Percentiles rank a stretch among this genome's conserved stretches.
phyloP scores from a whole-genome alignment of 345 rosid species.

The Eucalyptus regnans region DNA sequence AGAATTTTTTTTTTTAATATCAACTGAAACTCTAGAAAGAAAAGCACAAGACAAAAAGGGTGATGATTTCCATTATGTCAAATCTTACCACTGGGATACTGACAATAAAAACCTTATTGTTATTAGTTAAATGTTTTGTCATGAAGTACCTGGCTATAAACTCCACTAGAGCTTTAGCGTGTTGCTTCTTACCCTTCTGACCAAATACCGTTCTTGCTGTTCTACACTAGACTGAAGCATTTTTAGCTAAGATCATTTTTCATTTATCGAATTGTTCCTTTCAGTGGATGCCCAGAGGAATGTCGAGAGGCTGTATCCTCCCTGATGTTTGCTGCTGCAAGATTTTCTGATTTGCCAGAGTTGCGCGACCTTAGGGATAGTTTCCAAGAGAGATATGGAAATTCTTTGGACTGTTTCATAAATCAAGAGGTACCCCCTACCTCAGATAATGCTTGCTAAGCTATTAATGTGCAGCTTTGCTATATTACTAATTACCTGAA shows the following conservation, averaged over 20 bases:
- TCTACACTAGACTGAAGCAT: neutral
- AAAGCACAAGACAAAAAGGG: neutral
- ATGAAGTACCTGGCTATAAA: neutral
- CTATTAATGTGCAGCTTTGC: neutral
- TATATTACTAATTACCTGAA: slow-evolving; percentile 1
- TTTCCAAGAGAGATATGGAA: slow-evolving; percentile 70
- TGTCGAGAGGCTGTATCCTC: slow-evolving; percentile 79
- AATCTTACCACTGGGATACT: neutral
- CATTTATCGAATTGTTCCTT: neutral
- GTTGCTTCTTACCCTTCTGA: neutral
- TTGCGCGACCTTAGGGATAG: slow-evolving; percentile 76
- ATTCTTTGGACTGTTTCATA: slow-evolving; percentile 51
- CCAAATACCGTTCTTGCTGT: neutral
- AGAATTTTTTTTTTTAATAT: neutral
- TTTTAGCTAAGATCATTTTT: neutral
- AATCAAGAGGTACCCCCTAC: slow-evolving; percentile 52
- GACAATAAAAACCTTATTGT: neutral
- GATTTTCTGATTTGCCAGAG: slow-evolving; percentile 90
- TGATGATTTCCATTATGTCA: neutral
- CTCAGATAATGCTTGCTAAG: neutral
- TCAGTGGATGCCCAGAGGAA: slow-evolving; percentile 83
- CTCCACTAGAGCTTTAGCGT: neutral
- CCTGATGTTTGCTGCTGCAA: slow-evolving; percentile 89
- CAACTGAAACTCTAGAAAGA: neutral
- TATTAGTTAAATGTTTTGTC: neutral